Base-by-base conservation (phyloP, 371 early-diverging fungal genomes). In the Zancudomyces culisetae region DNA sequence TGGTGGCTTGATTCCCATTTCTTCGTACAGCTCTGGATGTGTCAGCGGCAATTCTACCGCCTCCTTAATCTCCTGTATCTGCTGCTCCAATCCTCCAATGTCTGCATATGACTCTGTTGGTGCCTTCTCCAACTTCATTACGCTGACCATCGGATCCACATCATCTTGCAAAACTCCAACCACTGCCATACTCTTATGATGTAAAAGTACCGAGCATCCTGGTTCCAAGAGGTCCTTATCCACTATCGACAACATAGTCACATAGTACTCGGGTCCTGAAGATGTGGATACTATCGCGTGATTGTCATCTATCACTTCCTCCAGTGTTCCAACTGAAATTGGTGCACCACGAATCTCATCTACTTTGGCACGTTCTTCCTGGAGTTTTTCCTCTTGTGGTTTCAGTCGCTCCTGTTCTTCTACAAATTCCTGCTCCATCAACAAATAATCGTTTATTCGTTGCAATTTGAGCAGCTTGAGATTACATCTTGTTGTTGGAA, bases 21-120 rank as follows among this genome's bases (percentile, higher is more conserved):
- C 95, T 71, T 98, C 95, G 66, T 95, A 99, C 49, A 99, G 69
- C 74, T 99, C 99, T 3, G 99, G 99, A 70, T 99, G 98, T 27
- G 97, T 98, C 48, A 99, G 72, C 8, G 99, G 99, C 53, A 99
- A 75, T 70, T 99, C 99, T 12, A 99, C 98, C 23, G 93, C 87
- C 71, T 99, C 99, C 75, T 98, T 99, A 63, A 99, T 99, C 70
- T 99, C 99, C 72, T 98, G 96, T 49, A 99, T 94, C 74, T 99
- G 99, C 59, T 80, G 71, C 56, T 98, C 99, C 45, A 99, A 71
- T 59, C 99, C 99, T 66, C 99, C 99, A 55, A 99, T 89, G 68
- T 97, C 97, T 3, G 92, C 98, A 63, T 99, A 99, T 10, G 98
- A 93, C 66, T 96, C 97, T 13, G 96, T 86, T 2, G 99, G 99